phyloP scores from a whole-genome alignment of 306 rosid genomes.

The Lupinus albus region DNA sequence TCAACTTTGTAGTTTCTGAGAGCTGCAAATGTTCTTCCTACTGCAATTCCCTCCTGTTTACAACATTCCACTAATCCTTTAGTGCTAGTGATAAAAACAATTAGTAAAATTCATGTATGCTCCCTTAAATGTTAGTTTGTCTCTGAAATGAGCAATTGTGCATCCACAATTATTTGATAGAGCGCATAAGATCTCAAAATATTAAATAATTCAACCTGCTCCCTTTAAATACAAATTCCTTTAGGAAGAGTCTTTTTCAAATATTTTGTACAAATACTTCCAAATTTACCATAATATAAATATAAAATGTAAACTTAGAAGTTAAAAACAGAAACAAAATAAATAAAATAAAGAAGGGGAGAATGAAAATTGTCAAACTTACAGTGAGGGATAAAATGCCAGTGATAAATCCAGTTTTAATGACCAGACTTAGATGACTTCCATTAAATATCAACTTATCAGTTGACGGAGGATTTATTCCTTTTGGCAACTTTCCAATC shows the following conservation, averaged over 20 bases:
- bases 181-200: no score
- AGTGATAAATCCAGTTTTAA: slow-evolving; percentile 74
- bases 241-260: no score
- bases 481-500: slow-evolving; percentile 73
- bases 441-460: slow-evolving; percentile 55
- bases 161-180: no score
- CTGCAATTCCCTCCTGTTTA: slow-evolving; percentile 93
- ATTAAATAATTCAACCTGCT: no score
- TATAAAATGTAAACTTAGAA: not conserved
- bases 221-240: no score
- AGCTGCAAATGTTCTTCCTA: slow-evolving; percentile 89
- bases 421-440: slow-evolving; percentile 49
- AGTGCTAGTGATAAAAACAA: not conserved
- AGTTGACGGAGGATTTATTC: slow-evolving; percentile 74
- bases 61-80: slow-evolving; percentile 4
- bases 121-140: no score
- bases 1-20: slow-evolving; percentile 77
- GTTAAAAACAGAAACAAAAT: no score
- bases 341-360: not conserved
- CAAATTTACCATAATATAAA: not conserved
- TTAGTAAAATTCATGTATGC: no score
- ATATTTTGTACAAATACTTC: not conserved
- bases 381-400: slow-evolving; percentile 88
- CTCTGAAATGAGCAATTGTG: no score
- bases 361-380: slow-evolving; percentile 19